Evolutionary conservation across 2,329 filamentous ascomycete genomes (phyloP).

Genomic region (Scedosporium aurantiacum): DNA sequence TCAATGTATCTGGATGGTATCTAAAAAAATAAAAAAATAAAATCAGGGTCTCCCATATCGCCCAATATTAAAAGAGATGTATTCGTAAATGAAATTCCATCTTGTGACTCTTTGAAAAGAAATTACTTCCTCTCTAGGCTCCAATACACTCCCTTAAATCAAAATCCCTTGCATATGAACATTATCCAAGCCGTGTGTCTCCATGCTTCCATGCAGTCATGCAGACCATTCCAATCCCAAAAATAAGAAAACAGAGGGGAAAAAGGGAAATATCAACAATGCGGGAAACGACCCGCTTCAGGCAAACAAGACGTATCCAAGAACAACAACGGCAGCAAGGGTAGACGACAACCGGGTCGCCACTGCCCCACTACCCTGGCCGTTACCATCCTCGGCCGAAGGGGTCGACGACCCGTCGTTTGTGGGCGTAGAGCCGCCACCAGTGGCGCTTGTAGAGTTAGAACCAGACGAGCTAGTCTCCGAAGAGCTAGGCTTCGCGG

Average conservation of each 20-base stretch:
- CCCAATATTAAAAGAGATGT: background rate
- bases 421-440: background rate
- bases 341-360: slow-evolving; percentile 2
- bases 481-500: background rate
- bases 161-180: background rate
- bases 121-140: no score
- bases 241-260: background rate
- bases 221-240: background rate
- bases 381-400: background rate
- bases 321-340: slow-evolving; percentile 6
- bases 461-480: background rate
- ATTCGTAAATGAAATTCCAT: background rate
- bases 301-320: slow-evolving; percentile 4
- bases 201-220: background rate
- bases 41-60: background rate
- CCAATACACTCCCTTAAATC: no score
- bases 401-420: background rate
- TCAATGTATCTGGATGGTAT: background rate
- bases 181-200: background rate
- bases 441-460: background rate
- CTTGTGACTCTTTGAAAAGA: no score
- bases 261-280: background rate
- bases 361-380: background rate
- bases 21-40: no score
- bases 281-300: background rate